Percentiles rank a stretch among this genome's conserved stretches.
Evolutionary conservation across 768 basidiomycete genomes (phyloP).

Genomic region (Suillus variegatus): DNA sequence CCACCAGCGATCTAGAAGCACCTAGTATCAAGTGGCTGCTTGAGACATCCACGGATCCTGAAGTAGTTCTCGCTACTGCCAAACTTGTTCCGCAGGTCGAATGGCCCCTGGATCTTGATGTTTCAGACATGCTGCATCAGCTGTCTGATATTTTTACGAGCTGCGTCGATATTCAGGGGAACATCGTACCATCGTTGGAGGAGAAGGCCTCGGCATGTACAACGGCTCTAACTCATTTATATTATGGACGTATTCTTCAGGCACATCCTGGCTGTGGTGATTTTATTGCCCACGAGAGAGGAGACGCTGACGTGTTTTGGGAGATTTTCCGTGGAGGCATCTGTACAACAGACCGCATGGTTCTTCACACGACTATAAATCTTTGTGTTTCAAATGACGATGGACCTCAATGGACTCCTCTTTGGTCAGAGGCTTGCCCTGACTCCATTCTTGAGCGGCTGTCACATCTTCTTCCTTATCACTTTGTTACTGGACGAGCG

Average conservation of each 20-base stretch:
- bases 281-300: not conserved
- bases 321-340: not conserved
- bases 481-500: not conserved
- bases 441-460: not conserved
- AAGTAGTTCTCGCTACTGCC: slow-evolving; percentile 9
- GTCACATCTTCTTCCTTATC: not conserved
- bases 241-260: not conserved
- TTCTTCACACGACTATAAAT: not conserved
- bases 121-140: not conserved
- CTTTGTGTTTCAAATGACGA: not conserved
- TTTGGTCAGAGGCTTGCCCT: not conserved
- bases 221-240: not conserved
- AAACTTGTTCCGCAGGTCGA: slow-evolving; percentile 10
- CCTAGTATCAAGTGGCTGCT: slow-evolving; percentile 17
- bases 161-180: not conserved
- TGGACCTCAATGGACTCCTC: not conserved
- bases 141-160: not conserved
- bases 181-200: not conserved
- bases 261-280: not conserved
- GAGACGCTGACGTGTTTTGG: not conserved
- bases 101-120: slow-evolving; percentile 11
- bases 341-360: rapidly evolving
- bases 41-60: slow-evolving; percentile 17
- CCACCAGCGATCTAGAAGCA: not conserved
- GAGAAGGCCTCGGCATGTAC: not conserved